Evolutionary conservation across 2,329 filamentous ascomycete species (phyloP), one percentile per base, ranked within the genome.

Genomic region (Sporothrix curviconia): DNA sequence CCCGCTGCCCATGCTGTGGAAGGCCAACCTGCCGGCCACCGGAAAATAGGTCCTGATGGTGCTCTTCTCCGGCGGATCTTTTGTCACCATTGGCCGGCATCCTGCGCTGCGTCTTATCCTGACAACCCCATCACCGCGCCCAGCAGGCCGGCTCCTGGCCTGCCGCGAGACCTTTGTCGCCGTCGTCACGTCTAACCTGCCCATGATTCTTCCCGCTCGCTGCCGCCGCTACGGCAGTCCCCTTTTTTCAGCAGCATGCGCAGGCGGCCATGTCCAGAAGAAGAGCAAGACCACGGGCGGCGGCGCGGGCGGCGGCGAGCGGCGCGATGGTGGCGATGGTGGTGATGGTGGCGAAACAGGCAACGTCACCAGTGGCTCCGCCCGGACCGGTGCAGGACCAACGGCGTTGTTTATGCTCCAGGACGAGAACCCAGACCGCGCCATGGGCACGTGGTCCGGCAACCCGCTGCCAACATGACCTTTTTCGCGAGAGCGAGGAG

Each of bases 41-140:
- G 79, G 78, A 62, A 85, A 84, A 63, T 62, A 77, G 1, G 74
- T 77, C 3, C 70, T 84, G 0, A 70, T 80, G 2, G 59, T 81
- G 4, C 71, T 85, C 15, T 84, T 83, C 65, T 76, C 75, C 36
- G 79, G 79, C 12, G 81, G 78, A 6, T 63, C 78, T 12, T 82
- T 84, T 62, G 76, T 82, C 49, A 81, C 80, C 62, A 72, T 77
- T n/a, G 40, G 76, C 76, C 19, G 78, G 77, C 3, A 75, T 82
- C 56, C 68, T 84, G 8, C 78, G 81, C 42, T 79, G 76, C 55
- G 72, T 79, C 66, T 79, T 7, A 80, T 82, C 47, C 57, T 80
- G 28, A 74, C 1, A 70, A 74, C 59, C 68, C 68, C 17, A 44
- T 69, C 30, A 68, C 69, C 32, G 71, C 32, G 71, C 71, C 17